Percentiles rank a stretch among this genome's conserved stretches.
Evolutionary conservation across 257 asterid genomes (phyloP).

Genomic region (Plantago ovata): DNA sequence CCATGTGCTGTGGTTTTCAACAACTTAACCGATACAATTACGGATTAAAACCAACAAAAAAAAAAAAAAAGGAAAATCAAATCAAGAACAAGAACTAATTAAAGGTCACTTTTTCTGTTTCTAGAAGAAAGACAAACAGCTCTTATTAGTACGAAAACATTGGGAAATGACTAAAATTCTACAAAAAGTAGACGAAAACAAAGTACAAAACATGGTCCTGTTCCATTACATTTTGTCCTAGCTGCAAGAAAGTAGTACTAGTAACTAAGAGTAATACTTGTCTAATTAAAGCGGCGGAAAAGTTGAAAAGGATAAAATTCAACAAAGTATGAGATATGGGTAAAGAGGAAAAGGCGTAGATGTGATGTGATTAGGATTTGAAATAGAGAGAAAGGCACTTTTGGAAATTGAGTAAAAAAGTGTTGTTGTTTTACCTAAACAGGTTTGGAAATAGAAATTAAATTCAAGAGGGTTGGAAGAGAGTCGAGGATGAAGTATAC

Average conservation of each 20-base stretch:
- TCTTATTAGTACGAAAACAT: conserved; percentile 34
- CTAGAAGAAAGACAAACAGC: conserved; percentile 33
- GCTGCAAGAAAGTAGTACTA: too few relatives aligned
- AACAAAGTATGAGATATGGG: conserved; percentile 26
- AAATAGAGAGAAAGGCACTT: too few relatives aligned
- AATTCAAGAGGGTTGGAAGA: too few relatives aligned
- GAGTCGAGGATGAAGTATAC: too few relatives aligned
- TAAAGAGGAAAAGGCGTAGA: conserved; percentile 16
- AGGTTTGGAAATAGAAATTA: too few relatives aligned
- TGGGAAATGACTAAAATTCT: conserved; percentile 23
- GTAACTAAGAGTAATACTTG: too few relatives aligned
- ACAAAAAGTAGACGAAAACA: conserved; percentile 39
- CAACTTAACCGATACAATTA: conserved; percentile 26
- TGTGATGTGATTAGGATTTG: too few relatives aligned
- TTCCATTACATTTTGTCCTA: conserved; percentile 26
- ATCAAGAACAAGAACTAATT: conserved; percentile 14
- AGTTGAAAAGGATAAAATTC: conserved; percentile 38
- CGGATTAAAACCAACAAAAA: conserved; percentile 20
- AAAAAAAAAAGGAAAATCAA: conserved; percentile 22
- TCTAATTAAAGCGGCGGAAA: conserved; percentile 15
- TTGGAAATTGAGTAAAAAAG: too few relatives aligned
- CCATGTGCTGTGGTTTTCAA: conserved; percentile 48
- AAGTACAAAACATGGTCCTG: conserved; percentile 6
- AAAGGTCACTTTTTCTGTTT: conserved; percentile 27
- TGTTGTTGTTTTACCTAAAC: too few relatives aligned